Evolutionary conservation across 129 eudicot genomes (phyloP).

Genomic region (Erigeron canadensis): DNA sequence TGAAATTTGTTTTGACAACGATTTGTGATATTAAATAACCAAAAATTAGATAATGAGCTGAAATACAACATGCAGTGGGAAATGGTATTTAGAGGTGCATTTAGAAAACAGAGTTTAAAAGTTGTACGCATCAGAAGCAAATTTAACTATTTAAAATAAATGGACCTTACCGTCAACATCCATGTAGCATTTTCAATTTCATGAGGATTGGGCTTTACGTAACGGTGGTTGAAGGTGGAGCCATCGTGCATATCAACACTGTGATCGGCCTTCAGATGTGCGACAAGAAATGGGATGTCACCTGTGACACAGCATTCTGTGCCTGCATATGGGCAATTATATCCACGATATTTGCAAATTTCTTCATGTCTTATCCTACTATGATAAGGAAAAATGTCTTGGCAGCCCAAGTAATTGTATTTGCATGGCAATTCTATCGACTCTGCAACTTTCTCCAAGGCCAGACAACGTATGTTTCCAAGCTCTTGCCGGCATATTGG

Average conservation of each 20-base stretch:
- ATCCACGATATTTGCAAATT: conserved; percentile 57
- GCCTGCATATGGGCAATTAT: conserved; percentile 68
- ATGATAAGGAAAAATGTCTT: conserved; percentile 52
- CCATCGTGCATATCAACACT: conserved; percentile 72
- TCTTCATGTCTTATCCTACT: conserved; percentile 52
- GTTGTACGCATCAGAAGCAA: background rate
- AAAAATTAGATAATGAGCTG: background rate
- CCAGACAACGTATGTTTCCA: conserved; percentile 68
- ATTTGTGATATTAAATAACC: background rate
- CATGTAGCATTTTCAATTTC: conserved; percentile 74
- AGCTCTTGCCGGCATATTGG: conserved; percentile 63
- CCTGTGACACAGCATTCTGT: conserved; percentile 56
- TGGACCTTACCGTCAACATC: conserved; percentile 59
- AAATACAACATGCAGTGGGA: background rate
- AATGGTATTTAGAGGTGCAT: background rate
- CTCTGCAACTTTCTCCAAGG: conserved; percentile 65
- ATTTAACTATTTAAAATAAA: conserved; percentile 2
- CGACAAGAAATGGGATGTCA: conserved; percentile 60
- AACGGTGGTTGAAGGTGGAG: conserved; percentile 63
- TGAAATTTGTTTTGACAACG: background rate
- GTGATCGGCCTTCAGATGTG: conserved; percentile 59
- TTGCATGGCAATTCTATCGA: conserved; percentile 63
- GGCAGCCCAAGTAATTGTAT: conserved; percentile 62
- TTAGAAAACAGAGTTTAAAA: background rate
- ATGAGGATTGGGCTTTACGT: conserved; percentile 61